Percentiles rank a stretch among this genome's conserved stretches.
Conservation (phyloP, 768 basidiomycete species). For the Pulveroboletus sp. region DNA sequence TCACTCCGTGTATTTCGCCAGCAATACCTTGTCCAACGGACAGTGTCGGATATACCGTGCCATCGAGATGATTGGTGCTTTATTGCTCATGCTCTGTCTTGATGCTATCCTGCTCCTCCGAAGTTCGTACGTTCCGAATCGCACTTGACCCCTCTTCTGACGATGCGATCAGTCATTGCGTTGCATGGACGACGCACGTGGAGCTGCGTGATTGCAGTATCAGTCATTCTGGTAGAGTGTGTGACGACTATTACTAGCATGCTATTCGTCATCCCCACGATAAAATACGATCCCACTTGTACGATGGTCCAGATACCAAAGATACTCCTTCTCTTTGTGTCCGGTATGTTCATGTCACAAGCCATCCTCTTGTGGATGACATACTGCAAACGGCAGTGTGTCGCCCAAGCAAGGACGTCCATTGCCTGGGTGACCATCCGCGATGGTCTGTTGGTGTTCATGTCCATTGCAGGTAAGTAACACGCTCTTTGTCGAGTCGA, state of each 20-base stretch:
- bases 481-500: not conserved
- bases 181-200: constrained; percentile 6
- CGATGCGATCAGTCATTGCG: constrained; percentile 14
- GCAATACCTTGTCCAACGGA: not conserved
- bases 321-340: constrained; percentile 2
- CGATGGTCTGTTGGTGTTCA: constrained; percentile 17
- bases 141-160: not conserved
- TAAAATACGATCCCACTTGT: constrained; percentile 15
- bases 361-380: constrained; percentile 17
- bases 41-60: constrained; percentile 12
- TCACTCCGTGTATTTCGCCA: constrained; percentile 2
- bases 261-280: not conserved
- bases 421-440: constrained; percentile 22
- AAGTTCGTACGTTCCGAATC: constrained; percentile 9
- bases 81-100: constrained; percentile 13
- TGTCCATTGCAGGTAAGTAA: constrained; percentile 13
- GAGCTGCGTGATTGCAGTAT: not conserved
- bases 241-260: not conserved
- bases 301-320: not conserved
- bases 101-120: constrained; percentile 20
- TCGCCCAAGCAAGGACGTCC: not conserved
- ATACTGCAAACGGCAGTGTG: constrained; percentile 9
- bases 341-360: constrained; percentile 11
- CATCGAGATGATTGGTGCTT: constrained; percentile 10
- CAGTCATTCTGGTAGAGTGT: constrained; percentile 11